A percentile compares a stretch with the other conserved stretches of the same genome.
Conservation (phyloP, 1,139 yeast species). For the Taphrina betulina region DNA sequence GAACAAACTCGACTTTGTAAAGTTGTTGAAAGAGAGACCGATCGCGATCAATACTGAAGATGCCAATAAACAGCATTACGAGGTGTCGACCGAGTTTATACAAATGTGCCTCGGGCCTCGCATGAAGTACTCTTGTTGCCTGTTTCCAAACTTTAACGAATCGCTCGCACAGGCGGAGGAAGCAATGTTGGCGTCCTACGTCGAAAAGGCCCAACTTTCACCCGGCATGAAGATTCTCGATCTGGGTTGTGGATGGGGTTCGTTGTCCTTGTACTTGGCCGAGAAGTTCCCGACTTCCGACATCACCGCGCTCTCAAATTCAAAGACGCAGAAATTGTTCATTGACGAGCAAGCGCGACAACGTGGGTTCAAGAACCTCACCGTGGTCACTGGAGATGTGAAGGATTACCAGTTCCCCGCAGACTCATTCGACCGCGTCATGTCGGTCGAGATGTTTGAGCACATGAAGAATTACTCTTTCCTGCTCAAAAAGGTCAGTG, state of each 20-base stretch:
- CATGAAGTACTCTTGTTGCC: slow-evolving; percentile 33
- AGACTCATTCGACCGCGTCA: slow-evolving; percentile 29
- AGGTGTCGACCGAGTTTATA: slow-evolving; percentile 30
- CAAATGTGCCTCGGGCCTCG: slow-evolving; percentile 33
- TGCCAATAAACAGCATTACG: slow-evolving; percentile 32
- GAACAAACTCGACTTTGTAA: slow-evolving; percentile 30
- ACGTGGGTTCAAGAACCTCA: slow-evolving; percentile 29
- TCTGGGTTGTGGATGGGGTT: slow-evolving; percentile 51
- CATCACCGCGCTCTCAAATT: slow-evolving; percentile 27
- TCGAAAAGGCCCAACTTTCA: slow-evolving; percentile 57
- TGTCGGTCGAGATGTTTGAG: slow-evolving; percentile 34
- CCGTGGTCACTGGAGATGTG: slow-evolving; percentile 32
- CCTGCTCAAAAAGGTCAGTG: slow-evolving; percentile 25
- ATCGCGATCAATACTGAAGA: slow-evolving; percentile 30
- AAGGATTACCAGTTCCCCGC: slow-evolving; percentile 26
- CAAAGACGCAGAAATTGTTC: slow-evolving; percentile 29
- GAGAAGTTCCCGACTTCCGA: slow-evolving; percentile 35
- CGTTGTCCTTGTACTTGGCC: slow-evolving; percentile 48
- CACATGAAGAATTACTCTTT: slow-evolving; percentile 33
- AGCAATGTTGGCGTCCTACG: slow-evolving; percentile 29
- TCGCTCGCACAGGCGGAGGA: slow-evolving; percentile 29
- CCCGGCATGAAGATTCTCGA: slow-evolving; percentile 45
- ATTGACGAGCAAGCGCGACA: slow-evolving; percentile 31
- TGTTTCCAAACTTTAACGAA: slow-evolving; percentile 18
- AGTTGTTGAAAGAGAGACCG: slow-evolving; percentile 18